phyloP scores from a whole-genome alignment of 2,329 filamentous ascomycete genomes.

The Aspergillus luchuensis region DNA sequence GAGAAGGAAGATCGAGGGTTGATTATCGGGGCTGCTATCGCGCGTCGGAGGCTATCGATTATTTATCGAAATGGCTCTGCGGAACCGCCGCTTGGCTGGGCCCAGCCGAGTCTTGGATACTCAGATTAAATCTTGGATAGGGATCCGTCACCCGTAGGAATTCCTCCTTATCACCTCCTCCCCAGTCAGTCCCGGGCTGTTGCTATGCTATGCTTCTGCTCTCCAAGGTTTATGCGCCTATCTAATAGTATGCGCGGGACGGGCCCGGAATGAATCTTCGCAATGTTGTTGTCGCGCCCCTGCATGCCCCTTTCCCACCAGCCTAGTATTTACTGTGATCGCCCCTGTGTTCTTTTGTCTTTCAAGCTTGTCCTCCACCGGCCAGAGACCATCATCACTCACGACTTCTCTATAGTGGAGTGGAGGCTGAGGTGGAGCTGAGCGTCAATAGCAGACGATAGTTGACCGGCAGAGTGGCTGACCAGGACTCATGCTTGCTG shows the following conservation, averaged over 20 bases:
- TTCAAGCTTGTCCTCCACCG: neutral
- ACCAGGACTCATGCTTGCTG: neutral
- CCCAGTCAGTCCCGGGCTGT: neutral
- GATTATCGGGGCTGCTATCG: conserved; percentile 21
- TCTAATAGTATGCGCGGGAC: conserved; percentile 10
- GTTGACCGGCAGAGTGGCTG: neutral
- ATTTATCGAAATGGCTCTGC: conserved; percentile 19
- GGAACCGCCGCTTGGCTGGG: conserved; percentile 17
- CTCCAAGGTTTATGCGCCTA: conserved; percentile 9
- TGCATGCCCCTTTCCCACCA: conserved; percentile 11
- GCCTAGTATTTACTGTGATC: neutral
- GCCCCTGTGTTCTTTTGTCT: neutral
- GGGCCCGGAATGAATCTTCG: conserved; percentile 15
- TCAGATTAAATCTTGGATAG: neutral
- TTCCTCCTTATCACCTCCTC: neutral
- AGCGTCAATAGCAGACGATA: neutral
- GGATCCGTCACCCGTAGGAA: neutral
- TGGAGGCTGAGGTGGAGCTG: neutral
- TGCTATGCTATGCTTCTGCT: neutral
- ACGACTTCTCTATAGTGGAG: neutral
- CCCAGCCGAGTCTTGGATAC: neutral
- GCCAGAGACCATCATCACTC: neutral
- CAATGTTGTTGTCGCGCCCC: conserved; percentile 14
- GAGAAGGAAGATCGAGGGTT: conserved; percentile 13
- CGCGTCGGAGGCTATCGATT: conserved; percentile 23